phyloP scores from a whole-genome alignment of 2,329 filamentous ascomycete genomes.

The Rutstroemia sp. region DNA sequence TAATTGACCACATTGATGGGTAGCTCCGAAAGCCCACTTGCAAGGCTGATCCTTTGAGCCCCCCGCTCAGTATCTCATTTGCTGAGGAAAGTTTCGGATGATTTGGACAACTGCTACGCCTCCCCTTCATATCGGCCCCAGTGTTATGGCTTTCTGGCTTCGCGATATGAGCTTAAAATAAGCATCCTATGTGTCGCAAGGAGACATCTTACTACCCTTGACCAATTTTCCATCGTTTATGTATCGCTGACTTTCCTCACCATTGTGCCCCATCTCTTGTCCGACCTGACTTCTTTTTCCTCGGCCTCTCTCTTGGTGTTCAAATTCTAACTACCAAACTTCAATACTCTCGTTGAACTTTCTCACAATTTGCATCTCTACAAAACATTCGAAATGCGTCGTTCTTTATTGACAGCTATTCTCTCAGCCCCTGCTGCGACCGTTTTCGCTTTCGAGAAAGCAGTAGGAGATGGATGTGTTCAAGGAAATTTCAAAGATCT shows the following conservation, averaged over 20 bases:
- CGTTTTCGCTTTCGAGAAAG: slow-evolving; percentile 13
- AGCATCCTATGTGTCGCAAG: neutral
- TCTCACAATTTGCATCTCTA: no score
- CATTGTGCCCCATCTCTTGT: neutral
- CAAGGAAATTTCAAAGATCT: slow-evolving; percentile 17
- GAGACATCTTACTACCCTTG: neutral
- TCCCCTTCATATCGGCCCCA: neutral
- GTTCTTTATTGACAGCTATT: slow-evolving; percentile 9
- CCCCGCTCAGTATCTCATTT: neutral
- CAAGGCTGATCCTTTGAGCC: neutral
- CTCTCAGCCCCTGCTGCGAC: slow-evolving; percentile 8
- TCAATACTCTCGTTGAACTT: no score
- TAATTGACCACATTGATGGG: neutral
- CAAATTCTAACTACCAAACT: neutral
- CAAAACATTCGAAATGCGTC: slow-evolving; percentile 17
- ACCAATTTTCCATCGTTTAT: neutral
- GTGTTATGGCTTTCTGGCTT: neutral
- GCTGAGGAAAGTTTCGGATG: neutral
- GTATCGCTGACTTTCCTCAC: neutral
- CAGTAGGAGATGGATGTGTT: slow-evolving; percentile 8
- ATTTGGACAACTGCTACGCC: slow-evolving; percentile 3
- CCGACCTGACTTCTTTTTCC: neutral
- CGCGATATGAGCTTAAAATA: neutral
- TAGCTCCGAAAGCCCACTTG: neutral
- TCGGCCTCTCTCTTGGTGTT: neutral